Percentiles rank a stretch among this genome's conserved stretches.
phyloP scores from a whole-genome alignment of 495 filamentous ascomycete species.

The Xylaria flabelliformis region DNA sequence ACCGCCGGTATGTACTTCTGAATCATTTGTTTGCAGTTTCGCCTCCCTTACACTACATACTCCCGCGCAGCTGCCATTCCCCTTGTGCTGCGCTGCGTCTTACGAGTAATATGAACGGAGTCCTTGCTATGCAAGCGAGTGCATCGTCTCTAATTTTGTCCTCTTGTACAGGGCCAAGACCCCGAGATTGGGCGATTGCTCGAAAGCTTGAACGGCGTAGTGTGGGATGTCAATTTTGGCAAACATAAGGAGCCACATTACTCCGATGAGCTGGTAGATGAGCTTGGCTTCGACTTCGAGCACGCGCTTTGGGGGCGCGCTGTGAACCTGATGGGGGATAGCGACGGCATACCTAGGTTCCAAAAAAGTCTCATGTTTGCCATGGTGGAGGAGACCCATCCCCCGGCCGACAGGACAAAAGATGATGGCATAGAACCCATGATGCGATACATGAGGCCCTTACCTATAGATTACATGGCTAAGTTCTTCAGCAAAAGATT shows the following conservation, averaged over 20 bases:
- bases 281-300: slow-evolving; percentile 41
- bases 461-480: slow-evolving; percentile 30
- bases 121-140: neutral
- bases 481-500: slow-evolving; percentile 37
- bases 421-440: neutral
- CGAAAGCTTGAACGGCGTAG: neutral
- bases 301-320: slow-evolving; percentile 23
- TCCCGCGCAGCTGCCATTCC: neutral
- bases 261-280: slow-evolving; percentile 4
- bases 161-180: neutral
- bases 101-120: neutral
- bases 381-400: neutral
- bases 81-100: too few relatives aligned
- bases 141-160: neutral
- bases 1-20: slow-evolving; percentile 1
- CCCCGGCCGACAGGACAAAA: too few relatives aligned
- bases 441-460: slow-evolving; percentile 15
- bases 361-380: slow-evolving; percentile 1
- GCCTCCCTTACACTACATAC: neutral
- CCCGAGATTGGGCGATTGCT: neutral
- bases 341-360: neutral
- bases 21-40: neutral
- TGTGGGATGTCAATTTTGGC: slow-evolving; percentile 2
- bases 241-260: slow-evolving; percentile 32
- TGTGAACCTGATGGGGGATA: neutral